Percentiles rank a stretch among this genome's conserved stretches.
These are phyloP conservation scores for Aspergillus felis DNA, from an alignment of 2,329 filamentous ascomycete genomes.

Conservation along the genomic window DNA sequence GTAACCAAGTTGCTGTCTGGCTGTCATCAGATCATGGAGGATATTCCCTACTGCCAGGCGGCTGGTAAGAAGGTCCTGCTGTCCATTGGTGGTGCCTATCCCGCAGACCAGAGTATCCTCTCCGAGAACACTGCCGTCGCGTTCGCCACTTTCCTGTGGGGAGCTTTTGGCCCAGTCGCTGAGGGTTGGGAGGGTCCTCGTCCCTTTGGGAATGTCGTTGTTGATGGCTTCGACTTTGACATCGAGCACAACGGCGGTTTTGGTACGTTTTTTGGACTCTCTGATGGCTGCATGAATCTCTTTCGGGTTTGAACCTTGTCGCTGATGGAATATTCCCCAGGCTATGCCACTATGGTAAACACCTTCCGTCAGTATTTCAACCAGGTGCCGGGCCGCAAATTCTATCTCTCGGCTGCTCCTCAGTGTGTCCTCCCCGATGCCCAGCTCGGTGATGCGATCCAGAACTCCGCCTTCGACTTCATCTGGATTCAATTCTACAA, in stretches of 20 bases:
- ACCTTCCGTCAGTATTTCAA: slow-evolving; percentile 42
- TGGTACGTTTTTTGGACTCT: slow-evolving; percentile 20
- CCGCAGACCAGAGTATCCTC: slow-evolving; percentile 42
- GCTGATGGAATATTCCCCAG: slow-evolving; percentile 16
- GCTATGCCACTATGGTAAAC: slow-evolving; percentile 48
- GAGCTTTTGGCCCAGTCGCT: slow-evolving; percentile 45
- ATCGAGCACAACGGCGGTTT: slow-evolving; percentile 31
- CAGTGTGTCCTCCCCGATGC: slow-evolving; percentile 49
- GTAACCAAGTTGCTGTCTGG: slow-evolving; percentile 40
- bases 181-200: slow-evolving; percentile 39
- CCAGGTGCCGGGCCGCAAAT: slow-evolving; percentile 31
- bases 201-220: slow-evolving; percentile 43
- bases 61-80: slow-evolving; percentile 44
- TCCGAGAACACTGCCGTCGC: slow-evolving; percentile 37
- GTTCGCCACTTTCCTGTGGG: slow-evolving; percentile 50
- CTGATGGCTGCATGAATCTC: background rate
- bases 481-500: slow-evolving; percentile 57
- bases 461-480: slow-evolving; percentile 47
- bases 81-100: slow-evolving; percentile 45
- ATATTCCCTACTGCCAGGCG: slow-evolving; percentile 39
- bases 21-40: slow-evolving; percentile 43
- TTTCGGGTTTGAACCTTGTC: background rate
- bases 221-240: slow-evolving; percentile 55
- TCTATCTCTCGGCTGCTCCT: slow-evolving; percentile 53
- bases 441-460: slow-evolving; percentile 45